Conservation (phyloP, 495 filamentous ascomycete species). For the Aspergillus saccharolyticus region DNA sequence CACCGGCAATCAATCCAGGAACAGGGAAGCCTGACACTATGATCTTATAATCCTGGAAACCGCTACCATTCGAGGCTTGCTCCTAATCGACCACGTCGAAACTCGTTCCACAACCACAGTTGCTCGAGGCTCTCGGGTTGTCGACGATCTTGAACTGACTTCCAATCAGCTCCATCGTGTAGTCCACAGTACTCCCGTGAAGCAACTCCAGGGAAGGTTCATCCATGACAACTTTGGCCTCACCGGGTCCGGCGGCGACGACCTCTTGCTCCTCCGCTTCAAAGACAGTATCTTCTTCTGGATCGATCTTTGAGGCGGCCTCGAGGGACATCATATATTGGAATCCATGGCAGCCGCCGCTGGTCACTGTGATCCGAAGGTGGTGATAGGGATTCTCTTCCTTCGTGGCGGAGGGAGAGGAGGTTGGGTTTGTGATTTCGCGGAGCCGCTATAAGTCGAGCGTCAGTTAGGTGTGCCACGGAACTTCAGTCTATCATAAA, state of each 20-base stretch:
- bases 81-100: slow-evolving; percentile 77
- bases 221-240: slow-evolving; percentile 86
- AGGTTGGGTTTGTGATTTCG: slow-evolving; percentile 45
- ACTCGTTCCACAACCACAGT: slow-evolving; percentile 95
- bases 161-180: slow-evolving; percentile 93
- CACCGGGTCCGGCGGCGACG: slow-evolving; percentile 36
- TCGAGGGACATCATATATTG: slow-evolving; percentile 92
- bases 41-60: background rate
- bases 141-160: slow-evolving; percentile 96
- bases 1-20: background rate
- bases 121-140: slow-evolving; percentile 85
- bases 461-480: background rate
- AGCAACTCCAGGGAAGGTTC: slow-evolving; percentile 80
- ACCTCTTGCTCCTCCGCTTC: slow-evolving; percentile 29
- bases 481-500: too few species aligned
- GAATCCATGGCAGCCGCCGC: slow-evolving; percentile 94
- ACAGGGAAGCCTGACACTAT: background rate
- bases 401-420: slow-evolving; percentile 43
- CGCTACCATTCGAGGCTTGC: background rate
- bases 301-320: slow-evolving; percentile 49
- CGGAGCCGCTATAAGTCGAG: slow-evolving; percentile 54
- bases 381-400: slow-evolving; percentile 78
- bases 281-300: slow-evolving; percentile 71
- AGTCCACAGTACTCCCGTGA: slow-evolving; percentile 91
- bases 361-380: slow-evolving; percentile 84